Evolutionary conservation across 2,329 filamentous ascomycete genomes (phyloP).

Genomic region (Samsoniella hepiali): DNA sequence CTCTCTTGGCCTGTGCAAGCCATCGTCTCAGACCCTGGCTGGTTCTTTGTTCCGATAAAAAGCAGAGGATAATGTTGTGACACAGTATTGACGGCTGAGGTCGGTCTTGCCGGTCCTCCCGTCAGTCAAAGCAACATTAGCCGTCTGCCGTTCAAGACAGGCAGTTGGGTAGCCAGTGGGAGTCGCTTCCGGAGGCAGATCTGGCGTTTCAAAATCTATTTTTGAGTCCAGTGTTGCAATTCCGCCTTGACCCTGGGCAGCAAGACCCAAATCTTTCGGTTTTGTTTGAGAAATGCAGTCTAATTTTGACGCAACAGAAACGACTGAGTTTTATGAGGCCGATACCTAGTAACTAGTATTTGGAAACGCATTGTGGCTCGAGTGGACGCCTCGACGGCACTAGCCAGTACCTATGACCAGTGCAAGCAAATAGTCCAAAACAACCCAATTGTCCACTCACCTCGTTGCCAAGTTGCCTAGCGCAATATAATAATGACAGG

Average conservation of each 20-base stretch:
- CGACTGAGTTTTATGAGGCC: no score
- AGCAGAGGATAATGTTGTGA: background rate
- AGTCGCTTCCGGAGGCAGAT: background rate
- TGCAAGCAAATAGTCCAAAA: background rate
- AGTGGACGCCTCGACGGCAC: background rate
- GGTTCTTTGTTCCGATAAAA: slow-evolving; percentile 1
- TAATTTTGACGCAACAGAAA: background rate
- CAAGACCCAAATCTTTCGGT: background rate
- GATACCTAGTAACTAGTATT: background rate
- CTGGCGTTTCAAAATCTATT: background rate
- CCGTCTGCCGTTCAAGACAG: background rate
- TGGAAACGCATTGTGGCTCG: background rate
- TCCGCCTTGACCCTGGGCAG: background rate
- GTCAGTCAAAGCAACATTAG: background rate
- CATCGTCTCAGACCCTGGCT: slow-evolving; percentile 7
- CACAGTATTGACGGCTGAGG: background rate
- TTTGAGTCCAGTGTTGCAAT: background rate
- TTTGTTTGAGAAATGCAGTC: background rate
- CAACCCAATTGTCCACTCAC: background rate
- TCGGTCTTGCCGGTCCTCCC: background rate
- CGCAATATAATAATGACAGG: background rate
- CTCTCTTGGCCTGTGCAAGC: background rate
- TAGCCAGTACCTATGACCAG: background rate
- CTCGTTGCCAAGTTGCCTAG: background rate
- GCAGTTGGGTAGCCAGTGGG: background rate